These are phyloP conservation scores for Melocanna baccifera DNA, from an alignment of 176 grass and related monocot genomes.

Conservation along the genomic window DNA sequence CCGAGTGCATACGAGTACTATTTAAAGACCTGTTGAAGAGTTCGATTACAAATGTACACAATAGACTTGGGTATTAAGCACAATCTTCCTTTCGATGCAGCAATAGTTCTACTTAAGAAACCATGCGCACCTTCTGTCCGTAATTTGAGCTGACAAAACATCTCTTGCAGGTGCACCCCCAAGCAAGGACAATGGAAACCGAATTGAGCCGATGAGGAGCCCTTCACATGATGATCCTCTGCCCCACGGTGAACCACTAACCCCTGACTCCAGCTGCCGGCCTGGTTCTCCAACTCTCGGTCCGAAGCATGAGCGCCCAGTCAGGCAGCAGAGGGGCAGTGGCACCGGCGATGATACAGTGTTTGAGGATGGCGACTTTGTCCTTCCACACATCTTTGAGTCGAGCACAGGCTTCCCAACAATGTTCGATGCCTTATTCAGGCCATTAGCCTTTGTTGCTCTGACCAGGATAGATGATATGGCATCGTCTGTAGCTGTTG, in stretches of 20 bases:
- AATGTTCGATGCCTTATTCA: slow-evolving; percentile 30
- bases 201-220: slow-evolving; percentile 19
- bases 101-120: slow-evolving; percentile 38
- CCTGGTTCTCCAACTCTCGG: slow-evolving; percentile 34
- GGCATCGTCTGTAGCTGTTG: not conserved
- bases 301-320: slow-evolving; percentile 42
- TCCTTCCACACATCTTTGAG: slow-evolving; percentile 59
- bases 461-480: not conserved
- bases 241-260: slow-evolving; percentile 48
- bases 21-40: not conserved
- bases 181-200: slow-evolving; percentile 20
- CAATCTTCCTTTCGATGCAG: slow-evolving; percentile 20
- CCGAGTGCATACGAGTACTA: not conserved
- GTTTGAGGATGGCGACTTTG: slow-evolving; percentile 27
- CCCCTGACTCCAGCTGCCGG: slow-evolving; percentile 55
- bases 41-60: not conserved
- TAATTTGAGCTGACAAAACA: not conserved
- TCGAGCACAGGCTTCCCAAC: slow-evolving; percentile 58
- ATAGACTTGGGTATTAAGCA: not conserved
- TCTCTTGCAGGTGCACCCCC: slow-evolving; percentile 16
- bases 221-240: slow-evolving; percentile 44
- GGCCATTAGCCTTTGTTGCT: slow-evolving; percentile 16
- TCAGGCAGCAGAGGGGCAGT: slow-evolving; percentile 26
- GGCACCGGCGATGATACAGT: not conserved
- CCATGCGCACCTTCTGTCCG: not conserved